Conservation (phyloP, 1,284 basidiomycete genomes). For the Neonothopanus nambi region DNA sequence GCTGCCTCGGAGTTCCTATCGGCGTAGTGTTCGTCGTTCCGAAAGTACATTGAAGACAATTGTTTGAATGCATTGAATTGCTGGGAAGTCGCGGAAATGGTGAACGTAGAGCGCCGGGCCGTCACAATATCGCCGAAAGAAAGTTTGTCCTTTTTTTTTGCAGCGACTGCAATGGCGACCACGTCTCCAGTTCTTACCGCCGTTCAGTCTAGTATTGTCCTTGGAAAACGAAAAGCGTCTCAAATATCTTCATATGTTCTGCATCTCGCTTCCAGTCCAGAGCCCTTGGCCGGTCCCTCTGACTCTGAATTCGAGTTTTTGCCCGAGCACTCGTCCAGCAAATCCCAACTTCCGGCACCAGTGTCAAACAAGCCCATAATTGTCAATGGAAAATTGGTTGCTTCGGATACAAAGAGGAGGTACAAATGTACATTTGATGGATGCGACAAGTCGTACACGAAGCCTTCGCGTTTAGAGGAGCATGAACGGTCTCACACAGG, state of each 20-base stretch:
- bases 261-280: conserved; percentile 34
- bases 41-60: no score
- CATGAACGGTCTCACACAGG: conserved; percentile 88
- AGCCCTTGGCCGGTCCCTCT: conserved; percentile 23
- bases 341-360: not conserved
- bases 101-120: no score
- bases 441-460: conserved; percentile 83
- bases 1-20: no score
- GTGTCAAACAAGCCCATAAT: conserved; percentile 29
- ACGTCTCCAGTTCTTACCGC: not conserved
- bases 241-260: conserved; percentile 26
- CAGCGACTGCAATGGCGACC: no score
- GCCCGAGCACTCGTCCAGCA: conserved; percentile 13
- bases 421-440: conserved; percentile 65
- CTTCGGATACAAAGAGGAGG: conserved; percentile 35
- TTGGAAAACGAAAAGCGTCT: conserved; percentile 40
- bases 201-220: conserved; percentile 25
- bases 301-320: conserved; percentile 15
- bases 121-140: no score
- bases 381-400: conserved; percentile 40
- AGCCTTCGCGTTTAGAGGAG: conserved; percentile 83
- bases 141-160: no score
- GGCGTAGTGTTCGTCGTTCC: no score
- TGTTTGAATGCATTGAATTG: no score
- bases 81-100: no score